Conservation (phyloP, 2,329 filamentous ascomycete genomes). For the Aureobasidium uvarum region DNA sequence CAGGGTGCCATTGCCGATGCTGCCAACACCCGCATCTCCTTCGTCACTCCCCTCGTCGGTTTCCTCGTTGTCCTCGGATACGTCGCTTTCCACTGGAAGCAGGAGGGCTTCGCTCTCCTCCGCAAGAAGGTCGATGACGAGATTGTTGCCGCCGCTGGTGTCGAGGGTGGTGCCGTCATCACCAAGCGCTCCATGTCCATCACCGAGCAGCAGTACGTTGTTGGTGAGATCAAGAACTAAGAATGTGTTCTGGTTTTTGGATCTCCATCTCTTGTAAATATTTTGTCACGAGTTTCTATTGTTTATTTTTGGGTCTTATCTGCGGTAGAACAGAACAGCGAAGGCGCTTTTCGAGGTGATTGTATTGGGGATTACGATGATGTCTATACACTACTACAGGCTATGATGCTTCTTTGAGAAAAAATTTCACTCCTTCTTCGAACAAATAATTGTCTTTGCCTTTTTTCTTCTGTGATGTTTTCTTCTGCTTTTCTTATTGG, state of each 20-base stretch:
- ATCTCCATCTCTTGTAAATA: conserved; percentile 10
- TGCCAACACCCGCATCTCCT: conserved; percentile 44
- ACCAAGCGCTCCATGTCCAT: conserved; percentile 25
- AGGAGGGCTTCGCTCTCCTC: conserved; percentile 37
- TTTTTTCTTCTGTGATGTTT: neutral
- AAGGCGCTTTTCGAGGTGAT: conserved; percentile 18
- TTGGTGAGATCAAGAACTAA: conserved; percentile 22
- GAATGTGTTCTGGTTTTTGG: neutral
- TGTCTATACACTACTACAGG: conserved; percentile 2
- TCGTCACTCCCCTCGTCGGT: conserved; percentile 47
- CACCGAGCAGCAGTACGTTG: conserved; percentile 18
- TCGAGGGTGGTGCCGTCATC: conserved; percentile 37
- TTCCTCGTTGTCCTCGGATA: conserved; percentile 45
- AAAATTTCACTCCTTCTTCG: conserved; percentile 25
- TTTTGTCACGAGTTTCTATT: conserved; percentile 10
- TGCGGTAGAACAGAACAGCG: conserved; percentile 26
- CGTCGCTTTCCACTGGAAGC: conserved; percentile 37
- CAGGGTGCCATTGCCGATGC: conserved; percentile 44
- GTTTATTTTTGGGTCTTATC: neutral
- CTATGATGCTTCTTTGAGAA: neutral
- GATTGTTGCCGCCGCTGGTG: conserved; percentile 37
- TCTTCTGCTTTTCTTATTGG: neutral
- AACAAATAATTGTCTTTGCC: conserved; percentile 27
- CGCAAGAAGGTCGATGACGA: conserved; percentile 36
- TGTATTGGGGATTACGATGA: neutral